Conservation (phyloP, 108 stramenopile species). For the Nannochloropsis gaditana region DNA sequence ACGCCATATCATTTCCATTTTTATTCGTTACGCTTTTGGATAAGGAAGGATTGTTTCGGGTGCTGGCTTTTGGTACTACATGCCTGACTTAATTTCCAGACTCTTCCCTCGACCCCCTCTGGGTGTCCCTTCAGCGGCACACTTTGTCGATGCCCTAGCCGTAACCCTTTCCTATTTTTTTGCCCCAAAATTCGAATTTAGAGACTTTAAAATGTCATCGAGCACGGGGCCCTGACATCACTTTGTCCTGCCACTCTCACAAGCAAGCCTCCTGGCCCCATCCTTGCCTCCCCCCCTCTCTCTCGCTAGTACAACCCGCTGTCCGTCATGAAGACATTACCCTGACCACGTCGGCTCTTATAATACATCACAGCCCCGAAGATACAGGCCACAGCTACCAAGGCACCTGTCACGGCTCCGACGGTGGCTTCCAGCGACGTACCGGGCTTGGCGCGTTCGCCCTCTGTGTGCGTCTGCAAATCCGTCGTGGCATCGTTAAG, state of each 20-base stretch:
- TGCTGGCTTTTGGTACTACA: too few species aligned
- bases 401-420: neutral
- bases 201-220: neutral
- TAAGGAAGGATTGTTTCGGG: too few species aligned
- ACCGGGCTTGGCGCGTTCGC: neutral
- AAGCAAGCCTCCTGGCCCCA: neutral
- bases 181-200: neutral
- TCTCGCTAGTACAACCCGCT: neutral
- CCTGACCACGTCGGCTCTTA: neutral
- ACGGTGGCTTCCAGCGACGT: neutral
- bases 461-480: neutral
- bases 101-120: neutral
- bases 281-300: neutral
- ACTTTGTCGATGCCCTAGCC: neutral
- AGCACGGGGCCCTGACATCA: neutral
- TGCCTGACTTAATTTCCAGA: too few species aligned
- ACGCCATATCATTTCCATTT: too few species aligned
- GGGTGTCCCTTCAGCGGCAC: neutral
- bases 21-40: too few species aligned
- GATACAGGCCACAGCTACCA: neutral
- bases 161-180: neutral
- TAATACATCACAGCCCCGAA: neutral
- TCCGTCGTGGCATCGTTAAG: too few species aligned
- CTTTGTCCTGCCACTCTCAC: neutral
- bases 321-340: neutral